Conservation (phyloP, 768 basidiomycete species). For the Suillus placidus region DNA sequence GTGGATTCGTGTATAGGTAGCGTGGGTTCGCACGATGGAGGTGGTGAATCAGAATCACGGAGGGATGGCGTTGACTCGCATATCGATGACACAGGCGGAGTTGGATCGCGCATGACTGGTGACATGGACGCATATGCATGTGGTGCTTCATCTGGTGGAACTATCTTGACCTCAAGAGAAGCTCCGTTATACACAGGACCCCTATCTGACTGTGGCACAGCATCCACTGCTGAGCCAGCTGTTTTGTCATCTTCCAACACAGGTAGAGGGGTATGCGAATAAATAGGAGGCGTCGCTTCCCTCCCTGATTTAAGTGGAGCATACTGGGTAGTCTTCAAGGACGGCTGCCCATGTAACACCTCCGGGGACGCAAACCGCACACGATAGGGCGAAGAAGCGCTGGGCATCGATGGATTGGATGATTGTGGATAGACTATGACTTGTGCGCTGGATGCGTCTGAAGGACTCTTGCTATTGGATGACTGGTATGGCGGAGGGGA, state of each 20-base stretch:
- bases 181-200: too few species aligned
- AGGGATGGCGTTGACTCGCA: neutral
- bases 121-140: neutral
- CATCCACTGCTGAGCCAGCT: neutral
- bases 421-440: neutral
- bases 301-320: neutral
- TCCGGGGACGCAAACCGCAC: constrained; percentile 39
- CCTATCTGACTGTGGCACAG: neutral
- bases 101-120: constrained; percentile 1
- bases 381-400: constrained; percentile 14
- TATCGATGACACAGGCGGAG: neutral
- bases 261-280: neutral
- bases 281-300: neutral
- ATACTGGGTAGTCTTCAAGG: constrained; percentile 7
- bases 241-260: neutral
- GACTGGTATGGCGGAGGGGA: constrained; percentile 23
- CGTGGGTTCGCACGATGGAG: neutral
- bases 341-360: constrained; percentile 19
- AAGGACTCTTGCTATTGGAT: constrained; percentile 18
- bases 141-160: neutral
- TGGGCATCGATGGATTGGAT: neutral
- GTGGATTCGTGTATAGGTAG: constrained; percentile 1
- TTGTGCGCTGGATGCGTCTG: neutral
- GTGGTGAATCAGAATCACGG: constrained; percentile 1
- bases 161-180: neutral